A percentile compares a stretch with the other conserved stretches of the same genome.
Evolutionary conservation across 495 filamentous ascomycete genomes (phyloP).

Genomic region (Talaromyces wortmannii): DNA sequence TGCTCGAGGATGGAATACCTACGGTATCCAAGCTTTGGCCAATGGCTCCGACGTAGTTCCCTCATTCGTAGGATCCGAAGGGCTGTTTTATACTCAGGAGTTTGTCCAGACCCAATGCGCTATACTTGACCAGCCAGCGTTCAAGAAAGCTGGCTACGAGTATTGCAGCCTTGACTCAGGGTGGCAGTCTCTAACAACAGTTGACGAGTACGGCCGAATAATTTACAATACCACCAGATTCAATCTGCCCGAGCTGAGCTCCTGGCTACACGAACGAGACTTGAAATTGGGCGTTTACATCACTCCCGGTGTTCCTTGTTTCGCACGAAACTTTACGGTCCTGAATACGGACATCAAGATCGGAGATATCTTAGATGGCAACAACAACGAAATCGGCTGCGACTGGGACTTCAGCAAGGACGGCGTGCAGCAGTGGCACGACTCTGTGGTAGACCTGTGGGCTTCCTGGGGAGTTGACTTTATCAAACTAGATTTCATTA

Average conservation of each 20-base stretch:
- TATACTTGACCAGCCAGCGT: not conserved
- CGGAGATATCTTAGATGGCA: not conserved
- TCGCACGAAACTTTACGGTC: not conserved
- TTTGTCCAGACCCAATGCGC: not conserved
- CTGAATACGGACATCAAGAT: not conserved
- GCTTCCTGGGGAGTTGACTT: not conserved
- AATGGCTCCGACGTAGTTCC: not conserved
- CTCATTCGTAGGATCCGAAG: not conserved
- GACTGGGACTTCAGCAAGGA: not conserved
- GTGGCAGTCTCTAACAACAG: not conserved
- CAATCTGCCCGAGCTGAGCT: not conserved
- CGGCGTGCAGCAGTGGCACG: too few species aligned
- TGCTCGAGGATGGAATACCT: not conserved
- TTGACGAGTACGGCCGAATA: not conserved
- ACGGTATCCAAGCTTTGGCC: not conserved
- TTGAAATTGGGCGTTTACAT: not conserved
- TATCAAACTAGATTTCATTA: too few species aligned
- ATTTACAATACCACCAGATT: not conserved
- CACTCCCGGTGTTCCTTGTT: not conserved
- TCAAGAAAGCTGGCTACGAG: not conserved
- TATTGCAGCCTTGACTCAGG: not conserved
- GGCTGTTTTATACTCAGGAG: not conserved
- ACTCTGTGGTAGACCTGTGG: not conserved
- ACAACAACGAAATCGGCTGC: not conserved
- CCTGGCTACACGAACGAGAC: not conserved